Percentiles rank a stretch among this genome's conserved stretches.
These are phyloP conservation scores for Talaromyces sp. DNA, from an alignment of 2,329 filamentous ascomycete genomes.

Conservation along the genomic window DNA sequence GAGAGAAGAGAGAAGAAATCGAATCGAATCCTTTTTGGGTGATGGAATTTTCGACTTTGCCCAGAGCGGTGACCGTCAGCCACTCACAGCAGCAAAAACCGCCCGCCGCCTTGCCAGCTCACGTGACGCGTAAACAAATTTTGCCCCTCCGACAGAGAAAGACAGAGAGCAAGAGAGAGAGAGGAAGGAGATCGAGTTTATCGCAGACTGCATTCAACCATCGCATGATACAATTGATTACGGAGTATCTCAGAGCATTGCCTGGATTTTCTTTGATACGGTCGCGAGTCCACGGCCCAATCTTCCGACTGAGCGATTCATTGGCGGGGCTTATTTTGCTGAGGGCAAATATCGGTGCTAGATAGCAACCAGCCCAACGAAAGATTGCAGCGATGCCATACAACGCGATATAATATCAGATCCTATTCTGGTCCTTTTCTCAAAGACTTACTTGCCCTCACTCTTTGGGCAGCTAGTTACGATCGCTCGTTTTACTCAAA, in stretches of 20 bases:
- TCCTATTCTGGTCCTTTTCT: neutral
- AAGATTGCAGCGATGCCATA: neutral
- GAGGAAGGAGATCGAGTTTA: too few species aligned
- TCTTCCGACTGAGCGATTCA: neutral
- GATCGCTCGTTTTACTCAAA: neutral
- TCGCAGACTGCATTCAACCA: neutral
- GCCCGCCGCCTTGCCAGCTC: conserved; percentile 2
- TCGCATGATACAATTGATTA: neutral
- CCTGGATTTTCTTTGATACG: neutral
- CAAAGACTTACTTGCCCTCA: neutral
- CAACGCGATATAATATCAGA: neutral
- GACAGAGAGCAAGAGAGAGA: too few species aligned
- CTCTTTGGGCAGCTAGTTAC: neutral
- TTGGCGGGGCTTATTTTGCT: neutral
- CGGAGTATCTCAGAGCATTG: neutral
- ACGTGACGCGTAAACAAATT: conserved; percentile 16
- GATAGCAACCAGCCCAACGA: neutral
- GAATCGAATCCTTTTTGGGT: conserved; percentile 19
- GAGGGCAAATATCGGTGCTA: neutral
- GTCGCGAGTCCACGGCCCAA: neutral
- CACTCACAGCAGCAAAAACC: too few species aligned
- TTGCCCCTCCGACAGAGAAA: conserved; percentile 14
- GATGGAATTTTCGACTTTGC: conserved; percentile 29
- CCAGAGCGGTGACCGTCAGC: conserved; percentile 20
- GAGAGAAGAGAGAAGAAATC: conserved; percentile 17